Percentiles rank a stretch among this genome's conserved stretches.
These are phyloP conservation scores for Trichoderma parareesei DNA, from an alignment of 495 filamentous ascomycete species.

Conservation along the genomic window DNA sequence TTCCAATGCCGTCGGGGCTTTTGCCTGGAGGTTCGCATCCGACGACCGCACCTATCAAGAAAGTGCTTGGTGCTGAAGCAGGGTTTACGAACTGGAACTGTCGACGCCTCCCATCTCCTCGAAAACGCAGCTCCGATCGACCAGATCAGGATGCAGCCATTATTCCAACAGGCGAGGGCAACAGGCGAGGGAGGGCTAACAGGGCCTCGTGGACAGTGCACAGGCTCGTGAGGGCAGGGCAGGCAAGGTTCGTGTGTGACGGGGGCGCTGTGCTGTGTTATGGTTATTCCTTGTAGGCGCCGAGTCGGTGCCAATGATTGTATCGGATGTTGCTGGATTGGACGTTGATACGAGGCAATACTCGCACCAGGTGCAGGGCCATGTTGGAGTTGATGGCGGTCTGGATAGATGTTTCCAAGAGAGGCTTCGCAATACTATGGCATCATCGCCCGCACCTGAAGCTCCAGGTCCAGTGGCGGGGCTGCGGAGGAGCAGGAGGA, in stretches of 20 bases:
- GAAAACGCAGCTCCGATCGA: neutral
- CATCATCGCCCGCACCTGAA: no score
- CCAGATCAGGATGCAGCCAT: slow-evolving; percentile 10
- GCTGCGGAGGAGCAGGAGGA: no score
- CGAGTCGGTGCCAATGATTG: no score
- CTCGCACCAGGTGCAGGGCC: no score
- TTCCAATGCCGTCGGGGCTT: neutral
- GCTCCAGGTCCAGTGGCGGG: no score
- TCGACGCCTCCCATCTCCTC: neutral
- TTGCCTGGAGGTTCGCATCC: neutral
- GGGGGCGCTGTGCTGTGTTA: no score
- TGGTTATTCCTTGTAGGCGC: no score
- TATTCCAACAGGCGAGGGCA: neutral
- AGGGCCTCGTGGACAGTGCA: slow-evolving; percentile 1
- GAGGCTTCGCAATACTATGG: no score
- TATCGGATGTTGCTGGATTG: no score
- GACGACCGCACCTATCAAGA: neutral
- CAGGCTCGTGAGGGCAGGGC: neutral
- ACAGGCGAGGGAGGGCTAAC: neutral
- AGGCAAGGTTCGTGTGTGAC: neutral
- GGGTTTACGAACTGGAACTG: neutral
- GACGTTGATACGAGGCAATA: no score
- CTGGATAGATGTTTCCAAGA: no score
- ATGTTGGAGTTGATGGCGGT: no score
- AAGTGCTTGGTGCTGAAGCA: neutral